Conservation (phyloP, 1,139 yeast genomes). For the Candida anutae region DNA sequence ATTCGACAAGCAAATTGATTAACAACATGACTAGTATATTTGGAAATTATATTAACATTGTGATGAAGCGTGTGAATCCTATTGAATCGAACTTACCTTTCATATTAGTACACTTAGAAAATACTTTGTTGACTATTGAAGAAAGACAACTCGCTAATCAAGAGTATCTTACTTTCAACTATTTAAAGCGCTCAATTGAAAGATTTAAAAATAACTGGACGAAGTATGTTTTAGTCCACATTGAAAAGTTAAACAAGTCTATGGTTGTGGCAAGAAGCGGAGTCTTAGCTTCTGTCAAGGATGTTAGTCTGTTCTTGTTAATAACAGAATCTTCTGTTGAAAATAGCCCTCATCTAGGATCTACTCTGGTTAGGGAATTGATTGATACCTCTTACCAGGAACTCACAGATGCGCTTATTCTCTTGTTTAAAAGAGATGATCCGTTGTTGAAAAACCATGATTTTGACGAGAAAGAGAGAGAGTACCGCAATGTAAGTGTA, state of each 20-base stretch:
- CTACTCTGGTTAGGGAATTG: conserved; percentile 21
- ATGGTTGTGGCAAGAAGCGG: conserved; percentile 37
- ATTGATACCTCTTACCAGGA: conserved; percentile 36
- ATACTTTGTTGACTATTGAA: conserved; percentile 30
- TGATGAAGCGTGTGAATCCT: conserved; percentile 32
- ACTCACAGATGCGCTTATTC: conserved; percentile 27
- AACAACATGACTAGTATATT: conserved; percentile 48
- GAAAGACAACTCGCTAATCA: conserved; percentile 35
- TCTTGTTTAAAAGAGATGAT: conserved; percentile 33
- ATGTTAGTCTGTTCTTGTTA: conserved; percentile 25
- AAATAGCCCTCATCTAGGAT: conserved; percentile 13
- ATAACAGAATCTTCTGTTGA: conserved; percentile 27
- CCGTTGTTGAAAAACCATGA: conserved; percentile 38
- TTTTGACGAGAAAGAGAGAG: conserved; percentile 51
- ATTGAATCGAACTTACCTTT: conserved; percentile 30
- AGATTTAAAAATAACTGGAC: conserved; percentile 52
- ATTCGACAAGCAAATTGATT: conserved; percentile 45
- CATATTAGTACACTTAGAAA: conserved; percentile 33
- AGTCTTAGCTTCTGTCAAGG: conserved; percentile 26
- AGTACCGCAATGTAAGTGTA: conserved; percentile 51
- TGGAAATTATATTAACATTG: conserved; percentile 35
- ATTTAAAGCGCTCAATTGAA: conserved; percentile 45
- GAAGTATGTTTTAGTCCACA: conserved; percentile 48
- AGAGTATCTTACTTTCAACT: conserved; percentile 51
- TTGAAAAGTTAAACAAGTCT: conserved; percentile 46